Evolutionary conservation across 2,329 filamentous ascomycete genomes (phyloP).

Genomic region (Penicillium sp.): DNA sequence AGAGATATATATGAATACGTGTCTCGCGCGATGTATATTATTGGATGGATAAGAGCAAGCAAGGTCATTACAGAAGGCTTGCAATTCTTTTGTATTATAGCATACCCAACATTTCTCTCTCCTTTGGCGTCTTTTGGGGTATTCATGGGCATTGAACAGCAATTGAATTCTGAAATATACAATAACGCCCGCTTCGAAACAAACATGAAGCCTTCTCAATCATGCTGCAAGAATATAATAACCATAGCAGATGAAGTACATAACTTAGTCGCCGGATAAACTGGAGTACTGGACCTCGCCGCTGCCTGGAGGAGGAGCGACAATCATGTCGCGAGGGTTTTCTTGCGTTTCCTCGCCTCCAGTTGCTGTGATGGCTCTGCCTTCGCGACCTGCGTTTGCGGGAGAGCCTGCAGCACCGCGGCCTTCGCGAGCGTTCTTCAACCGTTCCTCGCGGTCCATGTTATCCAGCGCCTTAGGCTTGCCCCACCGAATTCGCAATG

Average conservation of each 20-base stretch:
- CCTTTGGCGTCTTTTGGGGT: slow-evolving; percentile 38
- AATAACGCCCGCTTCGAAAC: slow-evolving; percentile 43
- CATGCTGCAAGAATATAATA: slow-evolving; percentile 18
- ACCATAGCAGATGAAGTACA: slow-evolving; percentile 26
- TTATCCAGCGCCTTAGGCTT: slow-evolving; percentile 89
- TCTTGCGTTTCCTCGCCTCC: slow-evolving; percentile 48
- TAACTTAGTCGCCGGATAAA: slow-evolving; percentile 76
- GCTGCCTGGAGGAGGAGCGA: slow-evolving; percentile 79
- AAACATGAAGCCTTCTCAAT: slow-evolving; percentile 33
- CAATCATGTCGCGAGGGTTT: slow-evolving; percentile 47
- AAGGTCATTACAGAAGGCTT: slow-evolving; percentile 18
- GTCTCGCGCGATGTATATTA: slow-evolving; percentile 8
- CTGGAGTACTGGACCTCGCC: slow-evolving; percentile 84
- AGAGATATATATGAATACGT: not conserved
- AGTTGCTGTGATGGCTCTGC: slow-evolving; percentile 40
- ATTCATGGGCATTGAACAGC: slow-evolving; percentile 15
- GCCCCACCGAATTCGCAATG: slow-evolving; percentile 88
- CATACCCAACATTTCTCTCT: slow-evolving; percentile 41
- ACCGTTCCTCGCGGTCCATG: slow-evolving; percentile 84
- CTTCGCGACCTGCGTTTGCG: slow-evolving; percentile 45
- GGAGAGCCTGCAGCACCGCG: slow-evolving; percentile 55
- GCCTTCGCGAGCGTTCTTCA: slow-evolving; percentile 80
- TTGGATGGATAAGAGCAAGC: slow-evolving; percentile 6
- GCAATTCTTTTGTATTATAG: slow-evolving; percentile 40
- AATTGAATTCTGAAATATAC: slow-evolving; percentile 19